Percentiles rank a stretch among this genome's conserved stretches.
phyloP scores from a whole-genome alignment of 371 early-diverging fungal genomes.

The Synchytrium microbalum region DNA sequence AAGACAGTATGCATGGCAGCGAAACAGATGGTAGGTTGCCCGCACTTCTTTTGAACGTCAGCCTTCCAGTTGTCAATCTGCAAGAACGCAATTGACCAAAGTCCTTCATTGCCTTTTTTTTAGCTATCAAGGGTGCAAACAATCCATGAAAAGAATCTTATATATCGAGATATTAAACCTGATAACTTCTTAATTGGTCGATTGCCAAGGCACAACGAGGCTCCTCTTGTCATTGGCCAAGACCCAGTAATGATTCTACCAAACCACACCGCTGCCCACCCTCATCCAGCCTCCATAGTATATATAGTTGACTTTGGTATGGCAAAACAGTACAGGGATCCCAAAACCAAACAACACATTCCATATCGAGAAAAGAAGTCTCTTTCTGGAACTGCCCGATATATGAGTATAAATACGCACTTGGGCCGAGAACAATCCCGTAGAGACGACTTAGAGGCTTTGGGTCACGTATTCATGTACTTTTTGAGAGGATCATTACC shows the following conservation, averaged over 20 bases:
- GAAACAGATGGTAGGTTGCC: constrained; percentile 78
- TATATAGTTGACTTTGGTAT: constrained; percentile 95
- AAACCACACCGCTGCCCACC: constrained; percentile 34
- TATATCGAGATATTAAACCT: constrained; percentile 99
- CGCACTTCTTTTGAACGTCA: not conserved
- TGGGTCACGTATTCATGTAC: constrained; percentile 99
- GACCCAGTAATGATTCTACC: constrained; percentile 6
- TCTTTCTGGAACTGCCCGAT: constrained; percentile 93
- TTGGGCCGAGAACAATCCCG: constrained; percentile 93
- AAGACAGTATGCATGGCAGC: constrained; percentile 96
- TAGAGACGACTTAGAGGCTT: constrained; percentile 97
- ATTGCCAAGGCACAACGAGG: constrained; percentile 50
- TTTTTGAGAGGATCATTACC: constrained; percentile 96
- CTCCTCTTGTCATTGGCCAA: constrained; percentile 32
- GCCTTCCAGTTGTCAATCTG: constrained; percentile 6
- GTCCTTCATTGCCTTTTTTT: constrained; percentile 1
- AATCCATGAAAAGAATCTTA: constrained; percentile 92
- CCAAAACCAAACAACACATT: constrained; percentile 89
- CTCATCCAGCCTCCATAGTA: constrained; percentile 43
- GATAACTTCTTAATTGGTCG: constrained; percentile 97
- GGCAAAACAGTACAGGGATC: constrained; percentile 94
- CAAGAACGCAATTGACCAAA: constrained; percentile 1
- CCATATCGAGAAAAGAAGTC: constrained; percentile 86
- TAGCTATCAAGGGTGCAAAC: constrained; percentile 85
- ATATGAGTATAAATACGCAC: constrained; percentile 96